These are phyloP conservation scores for Hymenoscyphus fraxineus DNA, from an alignment of 2,329 filamentous ascomycete genomes.

Conservation along the genomic window DNA sequence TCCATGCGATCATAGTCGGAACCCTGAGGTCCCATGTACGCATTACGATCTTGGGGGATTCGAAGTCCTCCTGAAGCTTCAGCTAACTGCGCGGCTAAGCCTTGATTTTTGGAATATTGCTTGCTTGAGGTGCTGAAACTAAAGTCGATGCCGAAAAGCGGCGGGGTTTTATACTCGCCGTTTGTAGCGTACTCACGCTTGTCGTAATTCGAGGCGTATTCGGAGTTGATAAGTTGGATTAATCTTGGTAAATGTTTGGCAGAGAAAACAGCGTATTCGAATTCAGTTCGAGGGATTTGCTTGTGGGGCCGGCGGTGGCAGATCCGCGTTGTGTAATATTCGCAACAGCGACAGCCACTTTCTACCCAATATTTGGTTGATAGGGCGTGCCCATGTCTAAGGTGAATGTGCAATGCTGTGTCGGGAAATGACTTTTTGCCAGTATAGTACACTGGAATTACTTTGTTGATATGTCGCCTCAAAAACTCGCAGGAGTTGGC, in stretches of 20 bases:
- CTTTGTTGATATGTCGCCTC: not conserved
- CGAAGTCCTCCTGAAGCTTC: not conserved
- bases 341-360: too few species aligned
- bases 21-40: too few species aligned
- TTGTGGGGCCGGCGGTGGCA: too few species aligned
- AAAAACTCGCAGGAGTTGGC: not conserved
- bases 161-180: not conserved
- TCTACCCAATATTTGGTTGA: too few species aligned
- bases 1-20: too few species aligned
- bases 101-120: not conserved
- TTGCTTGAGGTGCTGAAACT: not conserved
- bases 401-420: not conserved
- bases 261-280: not conserved
- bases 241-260: not conserved
- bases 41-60: not conserved
- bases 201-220: not conserved
- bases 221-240: not conserved
- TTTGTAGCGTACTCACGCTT: not conserved
- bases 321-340: too few species aligned
- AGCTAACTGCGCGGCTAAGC: not conserved
- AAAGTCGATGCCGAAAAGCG: not conserved
- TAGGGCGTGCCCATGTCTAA: not conserved
- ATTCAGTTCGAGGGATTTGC: not conserved
- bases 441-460: not conserved
- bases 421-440: not conserved